Percentiles rank a stretch among this genome's conserved stretches.
Conservation (phyloP, 441 rosid genomes). For the Croton setiger region DNA sequence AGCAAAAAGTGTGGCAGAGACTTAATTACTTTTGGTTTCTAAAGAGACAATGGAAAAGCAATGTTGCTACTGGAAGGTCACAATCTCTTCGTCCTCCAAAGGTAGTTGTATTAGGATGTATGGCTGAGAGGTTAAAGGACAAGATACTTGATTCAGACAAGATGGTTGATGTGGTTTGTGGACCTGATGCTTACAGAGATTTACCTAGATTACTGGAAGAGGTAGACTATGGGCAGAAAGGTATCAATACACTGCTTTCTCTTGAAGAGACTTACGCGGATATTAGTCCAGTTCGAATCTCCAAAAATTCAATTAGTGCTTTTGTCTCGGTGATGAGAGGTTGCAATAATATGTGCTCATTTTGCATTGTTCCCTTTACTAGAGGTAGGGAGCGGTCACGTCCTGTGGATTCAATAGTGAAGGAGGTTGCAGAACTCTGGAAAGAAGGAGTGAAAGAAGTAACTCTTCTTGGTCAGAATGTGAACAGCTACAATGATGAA, state of each 20-base stretch:
- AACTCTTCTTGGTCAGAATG: constrained; percentile 92
- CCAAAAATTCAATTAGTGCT: constrained; percentile 63
- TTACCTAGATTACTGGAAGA: constrained; percentile 78
- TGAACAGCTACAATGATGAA: constrained; percentile 86
- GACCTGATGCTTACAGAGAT: constrained; percentile 95
- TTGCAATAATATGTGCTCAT: constrained; percentile 96
- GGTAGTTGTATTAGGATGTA: constrained; percentile 92
- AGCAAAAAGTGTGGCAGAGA: constrained; percentile 95
- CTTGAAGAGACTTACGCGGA: constrained; percentile 95
- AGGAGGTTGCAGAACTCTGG: constrained; percentile 79
- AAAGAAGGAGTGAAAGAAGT: constrained; percentile 88
- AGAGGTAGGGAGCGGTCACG: constrained; percentile 95
- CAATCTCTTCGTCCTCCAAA: constrained; percentile 71
- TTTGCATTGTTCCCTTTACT: constrained; percentile 95
- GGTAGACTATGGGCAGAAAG: constrained; percentile 89
- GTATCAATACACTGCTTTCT: constrained; percentile 90
- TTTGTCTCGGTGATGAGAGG: constrained; percentile 96
- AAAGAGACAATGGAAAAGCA: constrained; percentile 84
- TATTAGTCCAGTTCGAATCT: constrained; percentile 69
- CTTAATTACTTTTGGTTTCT: constrained; percentile 95
- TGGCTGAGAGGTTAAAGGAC: constrained; percentile 93
- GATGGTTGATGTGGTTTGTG: constrained; percentile 98
- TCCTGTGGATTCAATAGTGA: constrained; percentile 81
- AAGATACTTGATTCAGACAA: constrained; percentile 90
- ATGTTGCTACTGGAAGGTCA: constrained; percentile 66